Evolutionary conservation across 352 stramenopile genomes (phyloP).

Genomic region (Pythium dissotocum): DNA sequence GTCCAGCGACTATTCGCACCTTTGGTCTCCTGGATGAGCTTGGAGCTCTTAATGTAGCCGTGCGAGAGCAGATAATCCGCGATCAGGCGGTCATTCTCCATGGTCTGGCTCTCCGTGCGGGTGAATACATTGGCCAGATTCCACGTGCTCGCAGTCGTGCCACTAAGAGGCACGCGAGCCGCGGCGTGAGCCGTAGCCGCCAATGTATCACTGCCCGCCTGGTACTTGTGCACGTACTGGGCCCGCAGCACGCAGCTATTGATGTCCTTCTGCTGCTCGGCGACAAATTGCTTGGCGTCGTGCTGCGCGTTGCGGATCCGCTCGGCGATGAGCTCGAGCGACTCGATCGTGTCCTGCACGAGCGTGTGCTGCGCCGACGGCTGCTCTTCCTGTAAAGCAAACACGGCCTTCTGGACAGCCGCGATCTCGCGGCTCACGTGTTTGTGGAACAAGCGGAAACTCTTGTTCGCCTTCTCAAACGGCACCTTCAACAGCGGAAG

Average conservation of each 20-base stretch:
- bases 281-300: conserved; percentile 44
- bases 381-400: conserved; percentile 54
- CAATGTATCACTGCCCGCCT: conserved; percentile 27
- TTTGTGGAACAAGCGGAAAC: conserved; percentile 81
- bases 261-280: conserved; percentile 54
- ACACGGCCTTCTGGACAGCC: conserved; percentile 44
- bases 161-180: neutral
- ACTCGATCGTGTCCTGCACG: conserved; percentile 55
- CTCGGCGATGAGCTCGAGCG: conserved; percentile 44
- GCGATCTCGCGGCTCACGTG: conserved; percentile 69
- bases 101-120: conserved; percentile 22
- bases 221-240: conserved; percentile 43
- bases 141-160: neutral
- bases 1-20: conserved; percentile 29
- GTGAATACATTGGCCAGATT: conserved; percentile 10
- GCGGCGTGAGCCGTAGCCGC: conserved; percentile 21
- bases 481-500: conserved; percentile 72
- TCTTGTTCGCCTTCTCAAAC: conserved; percentile 76
- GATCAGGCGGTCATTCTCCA: conserved; percentile 52
- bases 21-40: conserved; percentile 67
- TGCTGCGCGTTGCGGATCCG: conserved; percentile 50
- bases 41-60: conserved; percentile 63
- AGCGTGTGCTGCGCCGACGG: conserved; percentile 61
- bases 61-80: conserved; percentile 74
- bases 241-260: conserved; percentile 51